Evolutionary conservation across 768 basidiomycete genomes (phyloP).

Genomic region (Cubamyces lactineus): DNA sequence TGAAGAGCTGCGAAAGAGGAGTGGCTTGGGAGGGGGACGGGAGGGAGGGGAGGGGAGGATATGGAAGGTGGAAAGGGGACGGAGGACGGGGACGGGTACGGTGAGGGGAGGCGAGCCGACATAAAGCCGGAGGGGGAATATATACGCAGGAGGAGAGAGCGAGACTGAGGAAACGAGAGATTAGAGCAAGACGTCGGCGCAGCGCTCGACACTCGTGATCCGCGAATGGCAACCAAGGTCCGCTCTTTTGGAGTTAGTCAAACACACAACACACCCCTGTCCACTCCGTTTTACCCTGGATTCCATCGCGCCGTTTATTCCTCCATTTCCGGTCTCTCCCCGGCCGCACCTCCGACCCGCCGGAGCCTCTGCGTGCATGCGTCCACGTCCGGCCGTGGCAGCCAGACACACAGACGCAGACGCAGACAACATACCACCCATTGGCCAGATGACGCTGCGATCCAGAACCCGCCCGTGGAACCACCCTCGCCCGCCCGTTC

Average conservation of each 20-base stretch:
- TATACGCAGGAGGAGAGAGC: conserved; percentile 25
- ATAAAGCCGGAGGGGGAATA: conserved; percentile 29
- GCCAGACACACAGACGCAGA: not conserved
- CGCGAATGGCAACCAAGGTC: conserved; percentile 31
- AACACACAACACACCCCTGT: conserved; percentile 19
- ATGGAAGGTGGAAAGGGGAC: conserved; percentile 36
- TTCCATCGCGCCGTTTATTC: conserved; percentile 16
- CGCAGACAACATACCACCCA: too few species aligned
- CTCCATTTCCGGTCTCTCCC: not conserved
- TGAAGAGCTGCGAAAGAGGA: conserved; percentile 26
- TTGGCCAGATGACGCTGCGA: conserved; percentile 4
- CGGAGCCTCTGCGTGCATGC: too few species aligned
- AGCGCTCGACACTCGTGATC: conserved; percentile 29
- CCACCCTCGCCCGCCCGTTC: conserved; percentile 11
- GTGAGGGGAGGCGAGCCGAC: conserved; percentile 23
- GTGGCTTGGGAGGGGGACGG: conserved; percentile 12
- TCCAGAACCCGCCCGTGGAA: conserved; percentile 16
- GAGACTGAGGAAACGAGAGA: conserved; percentile 9
- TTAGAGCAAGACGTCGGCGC: conserved; percentile 11
- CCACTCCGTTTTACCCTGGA: conserved; percentile 23
- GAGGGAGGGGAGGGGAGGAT: conserved; percentile 22
- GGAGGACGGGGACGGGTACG: conserved; percentile 7
- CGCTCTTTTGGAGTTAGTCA: conserved; percentile 32
- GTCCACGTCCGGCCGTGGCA: not conserved
- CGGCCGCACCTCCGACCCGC: too few species aligned